Conservation (phyloP, 345 rosid species). For the Arabidopsis thaliana region DNA sequence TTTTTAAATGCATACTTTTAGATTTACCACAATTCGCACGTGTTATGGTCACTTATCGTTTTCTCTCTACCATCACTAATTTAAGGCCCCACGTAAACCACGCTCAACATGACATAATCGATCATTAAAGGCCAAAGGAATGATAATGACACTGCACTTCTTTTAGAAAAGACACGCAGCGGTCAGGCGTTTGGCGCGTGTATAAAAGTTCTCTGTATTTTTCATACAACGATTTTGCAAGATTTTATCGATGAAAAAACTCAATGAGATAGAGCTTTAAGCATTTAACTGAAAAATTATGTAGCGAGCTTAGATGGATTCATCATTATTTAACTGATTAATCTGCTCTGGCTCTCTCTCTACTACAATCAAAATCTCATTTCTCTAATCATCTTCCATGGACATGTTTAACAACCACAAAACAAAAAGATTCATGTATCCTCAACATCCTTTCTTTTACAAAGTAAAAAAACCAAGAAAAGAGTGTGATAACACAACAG, state of each 20-base stretch:
- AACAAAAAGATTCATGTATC: slow-evolving; percentile 6
- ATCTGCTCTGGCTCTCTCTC: neutral
- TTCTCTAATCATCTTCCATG: neutral
- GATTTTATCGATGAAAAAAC: no score
- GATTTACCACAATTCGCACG: no score
- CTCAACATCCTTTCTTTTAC: neutral
- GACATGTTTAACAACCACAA: neutral
- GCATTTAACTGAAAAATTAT: no score
- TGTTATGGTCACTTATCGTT: no score
- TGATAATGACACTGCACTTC: neutral
- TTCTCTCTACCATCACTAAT: no score
- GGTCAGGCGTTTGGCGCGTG: neutral
- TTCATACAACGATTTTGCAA: no score
- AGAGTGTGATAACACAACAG: neutral
- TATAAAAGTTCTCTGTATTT: no score
- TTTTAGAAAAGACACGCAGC: neutral
- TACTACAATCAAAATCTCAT: neutral
- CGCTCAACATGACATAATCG: neutral
- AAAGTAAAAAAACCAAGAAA: neutral
- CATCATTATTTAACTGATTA: neutral
- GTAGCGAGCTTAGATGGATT: neutral
- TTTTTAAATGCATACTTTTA: neutral
- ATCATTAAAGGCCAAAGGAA: no score
- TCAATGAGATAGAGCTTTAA: no score
- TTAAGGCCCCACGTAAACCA: neutral